phyloP scores from a whole-genome alignment of 768 basidiomycete species.

The Phaeolepiota aurea region DNA sequence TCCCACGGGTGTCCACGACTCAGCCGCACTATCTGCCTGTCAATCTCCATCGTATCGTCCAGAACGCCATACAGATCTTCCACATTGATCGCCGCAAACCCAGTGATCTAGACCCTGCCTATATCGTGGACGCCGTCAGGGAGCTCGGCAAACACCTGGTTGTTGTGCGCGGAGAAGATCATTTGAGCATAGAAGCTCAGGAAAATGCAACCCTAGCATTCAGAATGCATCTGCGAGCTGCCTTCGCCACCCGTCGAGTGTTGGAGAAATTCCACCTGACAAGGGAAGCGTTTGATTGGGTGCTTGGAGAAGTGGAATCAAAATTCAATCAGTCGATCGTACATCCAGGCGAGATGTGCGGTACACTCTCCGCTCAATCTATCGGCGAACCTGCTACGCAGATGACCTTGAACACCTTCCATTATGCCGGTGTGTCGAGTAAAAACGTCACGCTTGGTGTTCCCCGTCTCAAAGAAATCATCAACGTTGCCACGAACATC shows the following conservation, averaged over 20 bases:
- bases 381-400: slow-evolving; percentile 99
- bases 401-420: slow-evolving; percentile 99
- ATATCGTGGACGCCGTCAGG: slow-evolving; percentile 75
- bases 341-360: slow-evolving; percentile 98
- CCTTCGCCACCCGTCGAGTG: slow-evolving; percentile 80
- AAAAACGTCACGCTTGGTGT: slow-evolving; percentile 99
- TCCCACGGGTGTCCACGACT: slow-evolving; percentile 65
- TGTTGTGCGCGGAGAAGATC: slow-evolving; percentile 83
- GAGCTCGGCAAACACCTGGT: slow-evolving; percentile 71
- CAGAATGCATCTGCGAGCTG: slow-evolving; percentile 87
- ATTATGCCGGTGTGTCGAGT: slow-evolving; percentile 99
- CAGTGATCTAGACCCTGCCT: slow-evolving; percentile 81
- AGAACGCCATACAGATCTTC: slow-evolving; percentile 95
- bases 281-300: slow-evolving; percentile 96
- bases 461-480: slow-evolving; percentile 97
- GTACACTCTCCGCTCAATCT: slow-evolving; percentile 94
- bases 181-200: slow-evolving; percentile 70
- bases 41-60: slow-evolving; percentile 90
- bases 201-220: slow-evolving; percentile 86
- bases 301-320: slow-evolving; percentile 89
- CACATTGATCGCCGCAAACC: slow-evolving; percentile 92
- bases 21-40: slow-evolving; percentile 86
- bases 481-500: slow-evolving; percentile 98
- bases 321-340: slow-evolving; percentile 92
- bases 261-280: slow-evolving; percentile 85